These are phyloP conservation scores for Echeveria elegans DNA, from an alignment of 164 flowering plant species.

Conservation along the genomic window DNA sequence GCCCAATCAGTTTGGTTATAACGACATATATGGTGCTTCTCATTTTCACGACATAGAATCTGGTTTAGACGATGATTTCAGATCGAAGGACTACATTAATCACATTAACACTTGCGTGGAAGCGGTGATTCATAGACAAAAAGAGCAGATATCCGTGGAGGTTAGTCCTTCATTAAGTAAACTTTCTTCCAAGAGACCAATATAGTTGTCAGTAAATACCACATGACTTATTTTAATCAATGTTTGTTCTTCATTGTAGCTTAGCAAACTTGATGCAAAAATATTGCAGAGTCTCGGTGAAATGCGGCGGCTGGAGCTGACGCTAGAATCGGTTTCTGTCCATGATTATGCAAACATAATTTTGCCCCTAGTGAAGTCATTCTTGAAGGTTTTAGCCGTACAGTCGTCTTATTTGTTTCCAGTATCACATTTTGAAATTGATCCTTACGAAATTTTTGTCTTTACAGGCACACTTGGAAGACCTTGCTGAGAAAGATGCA, in stretches of 20 bases:
- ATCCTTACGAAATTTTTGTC: background rate
- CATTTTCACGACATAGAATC: slow-evolving; percentile 65
- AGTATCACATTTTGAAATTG: background rate
- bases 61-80: slow-evolving; percentile 77
- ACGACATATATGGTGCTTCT: slow-evolving; percentile 54
- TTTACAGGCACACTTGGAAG: slow-evolving; percentile 77
- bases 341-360: slow-evolving; percentile 64
- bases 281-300: slow-evolving; percentile 55
- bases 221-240: slow-evolving; percentile 13
- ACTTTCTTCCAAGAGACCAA: background rate
- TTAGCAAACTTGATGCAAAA: slow-evolving; percentile 83
- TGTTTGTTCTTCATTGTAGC: slow-evolving; percentile 41
- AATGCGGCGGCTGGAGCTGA: slow-evolving; percentile 78
- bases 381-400: slow-evolving; percentile 41
- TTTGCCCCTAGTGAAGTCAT: slow-evolving; percentile 69
- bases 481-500: slow-evolving; percentile 87
- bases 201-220: background rate
- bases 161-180: slow-evolving; percentile 30
- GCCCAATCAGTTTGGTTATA: slow-evolving; percentile 54
- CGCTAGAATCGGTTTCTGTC: slow-evolving; percentile 58
- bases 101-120: slow-evolving; percentile 68
- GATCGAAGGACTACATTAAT: slow-evolving; percentile 53
- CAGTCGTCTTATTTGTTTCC: background rate
- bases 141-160: slow-evolving; percentile 74
- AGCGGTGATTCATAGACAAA: slow-evolving; percentile 70